These are phyloP conservation scores for Mercurialis annua DNA, from an alignment of 345 rosid species.

Conservation along the genomic window DNA sequence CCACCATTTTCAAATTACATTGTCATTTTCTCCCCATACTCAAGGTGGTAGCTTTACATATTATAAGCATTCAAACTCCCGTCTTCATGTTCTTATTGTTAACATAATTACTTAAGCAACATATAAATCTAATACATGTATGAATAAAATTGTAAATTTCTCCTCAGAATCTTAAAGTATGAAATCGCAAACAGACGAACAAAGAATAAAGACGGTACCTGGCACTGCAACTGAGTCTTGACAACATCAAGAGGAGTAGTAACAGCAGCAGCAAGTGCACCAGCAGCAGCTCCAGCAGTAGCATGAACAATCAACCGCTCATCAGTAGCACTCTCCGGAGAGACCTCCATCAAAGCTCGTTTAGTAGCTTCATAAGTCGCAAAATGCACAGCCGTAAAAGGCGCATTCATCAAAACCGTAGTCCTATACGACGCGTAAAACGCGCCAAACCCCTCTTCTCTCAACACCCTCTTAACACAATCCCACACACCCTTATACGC, in stretches of 20 bases:
- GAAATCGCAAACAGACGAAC: neutral
- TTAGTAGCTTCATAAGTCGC: conserved; percentile 89
- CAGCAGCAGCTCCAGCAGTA: conserved; percentile 98
- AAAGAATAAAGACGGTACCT: conserved; percentile 52
- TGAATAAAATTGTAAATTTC: neutral
- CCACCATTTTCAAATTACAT: neutral
- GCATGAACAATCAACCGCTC: conserved; percentile 78
- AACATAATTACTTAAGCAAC: neutral
- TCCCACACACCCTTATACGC: conserved; percentile 75
- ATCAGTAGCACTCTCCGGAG: conserved; percentile 61
- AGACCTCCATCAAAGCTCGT: conserved; percentile 62
- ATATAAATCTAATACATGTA: neutral
- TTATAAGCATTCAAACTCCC: too few species aligned
- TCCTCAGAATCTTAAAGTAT: neutral
- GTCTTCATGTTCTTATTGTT: neutral
- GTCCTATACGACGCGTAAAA: conserved; percentile 93
- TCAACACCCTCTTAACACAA: conserved; percentile 63
- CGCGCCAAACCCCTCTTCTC: conserved; percentile 81
- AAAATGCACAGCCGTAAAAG: conserved; percentile 89
- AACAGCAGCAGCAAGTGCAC: conserved; percentile 74
- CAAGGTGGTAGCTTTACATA: too few species aligned
- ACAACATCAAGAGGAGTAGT: conserved; percentile 91
- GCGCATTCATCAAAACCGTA: conserved; percentile 96
- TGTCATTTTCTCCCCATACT: neutral
- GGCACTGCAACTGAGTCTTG: conserved; percentile 98